Percentiles rank a stretch among this genome's conserved stretches.
These are phyloP conservation scores for Debaryomycetaceae sp. DNA, from an alignment of 1,139 yeast species.

Conservation along the genomic window DNA sequence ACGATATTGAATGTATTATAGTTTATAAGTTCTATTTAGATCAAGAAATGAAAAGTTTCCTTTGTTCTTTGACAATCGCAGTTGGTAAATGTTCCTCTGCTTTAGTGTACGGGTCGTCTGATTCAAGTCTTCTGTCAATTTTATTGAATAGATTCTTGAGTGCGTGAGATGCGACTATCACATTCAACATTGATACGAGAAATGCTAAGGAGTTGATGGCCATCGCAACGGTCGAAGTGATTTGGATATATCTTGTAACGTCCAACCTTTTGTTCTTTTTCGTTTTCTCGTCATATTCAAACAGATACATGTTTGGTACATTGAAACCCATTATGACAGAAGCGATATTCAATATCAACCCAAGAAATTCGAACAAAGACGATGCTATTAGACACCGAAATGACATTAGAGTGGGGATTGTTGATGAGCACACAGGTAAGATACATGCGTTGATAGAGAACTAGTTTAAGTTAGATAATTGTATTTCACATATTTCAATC, in stretches of 20 bases:
- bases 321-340: constrained; percentile 19
- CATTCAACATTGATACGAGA: constrained; percentile 7
- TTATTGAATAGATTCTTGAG: constrained; percentile 13
- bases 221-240: constrained; percentile 9
- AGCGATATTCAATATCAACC: constrained; percentile 16
- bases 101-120: not conserved
- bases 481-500: not conserved
- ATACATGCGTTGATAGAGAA: constrained; percentile 22
- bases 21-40: not conserved
- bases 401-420: constrained; percentile 18
- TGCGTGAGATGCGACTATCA: constrained; percentile 4
- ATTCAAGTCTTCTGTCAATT: constrained; percentile 15
- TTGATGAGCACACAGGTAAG: constrained; percentile 17
- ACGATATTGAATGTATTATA: not conserved
- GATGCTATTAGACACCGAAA: constrained; percentile 10
- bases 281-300: constrained; percentile 16
- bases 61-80: constrained; percentile 1
- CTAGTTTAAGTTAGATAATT: constrained; percentile 12
- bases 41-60: constrained; percentile 2
- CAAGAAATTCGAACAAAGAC: constrained; percentile 18
- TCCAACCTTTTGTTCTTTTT: constrained; percentile 15
- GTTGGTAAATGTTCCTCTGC: constrained; percentile 1
- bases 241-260: constrained; percentile 24
- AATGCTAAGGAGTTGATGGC: constrained; percentile 8
- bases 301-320: constrained; percentile 23